Conservation (phyloP, 2,329 filamentous ascomycete genomes). For the Elsinoe batatas region DNA sequence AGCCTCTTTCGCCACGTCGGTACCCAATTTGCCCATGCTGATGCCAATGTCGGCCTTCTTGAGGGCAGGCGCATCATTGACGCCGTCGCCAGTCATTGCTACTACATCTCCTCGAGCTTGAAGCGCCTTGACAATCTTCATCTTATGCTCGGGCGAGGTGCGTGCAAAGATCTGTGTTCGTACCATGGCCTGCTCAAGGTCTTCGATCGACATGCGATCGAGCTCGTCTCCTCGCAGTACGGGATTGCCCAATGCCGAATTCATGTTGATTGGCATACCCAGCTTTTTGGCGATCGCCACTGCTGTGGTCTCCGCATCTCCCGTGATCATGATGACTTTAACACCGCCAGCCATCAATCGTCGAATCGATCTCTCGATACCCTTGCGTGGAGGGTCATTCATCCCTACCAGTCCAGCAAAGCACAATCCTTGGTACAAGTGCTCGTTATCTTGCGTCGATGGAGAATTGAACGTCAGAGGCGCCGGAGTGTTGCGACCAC, state of each 20-base stretch:
- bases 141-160: slow-evolving; percentile 93
- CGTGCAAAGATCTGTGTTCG: slow-evolving; percentile 91
- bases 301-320: slow-evolving; percentile 89
- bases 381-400: slow-evolving; percentile 89
- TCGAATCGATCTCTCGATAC: slow-evolving; percentile 80
- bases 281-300: slow-evolving; percentile 87
- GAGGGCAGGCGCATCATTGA: slow-evolving; percentile 91
- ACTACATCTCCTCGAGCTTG: slow-evolving; percentile 92
- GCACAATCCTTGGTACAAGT: slow-evolving; percentile 69
- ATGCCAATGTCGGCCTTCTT: slow-evolving; percentile 98
- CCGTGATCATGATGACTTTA: slow-evolving; percentile 98
- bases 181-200: slow-evolving; percentile 74
- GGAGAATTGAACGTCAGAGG: slow-evolving; percentile 29
- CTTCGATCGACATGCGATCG: slow-evolving; percentile 80
- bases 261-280: slow-evolving; percentile 75
- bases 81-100: slow-evolving; percentile 96
- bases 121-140: slow-evolving; percentile 88
- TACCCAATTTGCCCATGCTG: slow-evolving; percentile 89
- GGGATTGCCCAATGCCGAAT: slow-evolving; percentile 49
- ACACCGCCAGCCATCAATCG: slow-evolving; percentile 88
- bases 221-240: slow-evolving; percentile 85
- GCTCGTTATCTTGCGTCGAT: slow-evolving; percentile 47
- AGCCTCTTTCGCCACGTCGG: slow-evolving; percentile 92
- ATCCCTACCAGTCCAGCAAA: slow-evolving; percentile 93
- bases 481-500: slow-evolving; percentile 31